phyloP scores from a whole-genome alignment of 1,139 yeast genomes.

The Protomyces pachydermus region DNA sequence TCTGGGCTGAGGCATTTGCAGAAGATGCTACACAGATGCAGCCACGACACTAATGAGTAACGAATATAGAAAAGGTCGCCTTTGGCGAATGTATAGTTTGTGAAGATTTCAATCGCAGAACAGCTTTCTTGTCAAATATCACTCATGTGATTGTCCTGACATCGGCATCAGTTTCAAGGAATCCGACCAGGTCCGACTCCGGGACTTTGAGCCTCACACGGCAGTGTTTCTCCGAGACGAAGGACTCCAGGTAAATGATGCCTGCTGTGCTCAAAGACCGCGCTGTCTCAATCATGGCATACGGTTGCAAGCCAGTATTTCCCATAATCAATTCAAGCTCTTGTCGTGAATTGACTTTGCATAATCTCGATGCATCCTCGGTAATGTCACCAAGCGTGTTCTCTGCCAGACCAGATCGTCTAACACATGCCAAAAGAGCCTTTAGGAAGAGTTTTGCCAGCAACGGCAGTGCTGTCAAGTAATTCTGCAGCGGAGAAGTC shows the following conservation, averaged over 20 bases:
- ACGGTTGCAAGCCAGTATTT: conserved; percentile 36
- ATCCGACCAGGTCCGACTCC: conserved; percentile 14
- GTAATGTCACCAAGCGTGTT: conserved; percentile 63
- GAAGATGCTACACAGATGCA: neutral
- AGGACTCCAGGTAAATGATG: conserved; percentile 55
- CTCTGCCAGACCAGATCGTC: conserved; percentile 68
- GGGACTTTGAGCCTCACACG: conserved; percentile 11
- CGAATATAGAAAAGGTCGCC: neutral
- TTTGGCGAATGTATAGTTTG: neutral
- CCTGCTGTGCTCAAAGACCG: conserved; percentile 76
- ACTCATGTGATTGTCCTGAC: neutral
- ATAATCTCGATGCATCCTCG: conserved; percentile 59
- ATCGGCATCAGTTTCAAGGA: neutral
- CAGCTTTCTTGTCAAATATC: neutral
- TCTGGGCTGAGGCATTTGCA: neutral
- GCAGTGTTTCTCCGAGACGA: conserved; percentile 4
- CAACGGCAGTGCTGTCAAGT: conserved; percentile 57
- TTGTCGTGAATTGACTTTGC: conserved; percentile 21
- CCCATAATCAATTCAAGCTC: conserved; percentile 29
- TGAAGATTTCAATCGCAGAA: neutral
- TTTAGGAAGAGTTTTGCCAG: conserved; percentile 66
- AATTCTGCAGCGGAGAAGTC: conserved; percentile 62
- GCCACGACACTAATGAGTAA: neutral
- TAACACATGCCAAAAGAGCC: conserved; percentile 59
- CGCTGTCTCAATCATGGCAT: conserved; percentile 51